Evolutionary conservation across 345 rosid genomes (phyloP).

Genomic region (Triadica sebifera): DNA sequence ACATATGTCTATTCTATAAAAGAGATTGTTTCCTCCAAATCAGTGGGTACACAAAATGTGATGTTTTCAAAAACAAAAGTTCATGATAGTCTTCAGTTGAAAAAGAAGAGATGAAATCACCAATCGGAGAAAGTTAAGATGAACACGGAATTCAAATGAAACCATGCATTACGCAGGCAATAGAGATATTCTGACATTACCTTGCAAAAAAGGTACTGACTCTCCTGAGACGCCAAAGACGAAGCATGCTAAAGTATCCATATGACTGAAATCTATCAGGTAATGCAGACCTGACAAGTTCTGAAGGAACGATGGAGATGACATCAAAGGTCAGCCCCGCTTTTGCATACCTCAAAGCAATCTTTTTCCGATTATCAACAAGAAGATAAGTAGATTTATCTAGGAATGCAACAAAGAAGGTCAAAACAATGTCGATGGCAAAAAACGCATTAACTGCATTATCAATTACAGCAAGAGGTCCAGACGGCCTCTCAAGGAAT

Average conservation of each 20-base stretch:
- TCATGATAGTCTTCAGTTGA: background rate
- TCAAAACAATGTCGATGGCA: slow-evolving; percentile 63
- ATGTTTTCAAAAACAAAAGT: background rate
- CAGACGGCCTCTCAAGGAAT: slow-evolving; percentile 45
- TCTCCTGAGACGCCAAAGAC: slow-evolving; percentile 92
- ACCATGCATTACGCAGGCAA: too few relatives aligned
- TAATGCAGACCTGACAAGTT: slow-evolving; percentile 37
- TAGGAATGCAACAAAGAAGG: slow-evolving; percentile 76
- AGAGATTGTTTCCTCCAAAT: background rate
- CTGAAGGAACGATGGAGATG: slow-evolving; percentile 74
- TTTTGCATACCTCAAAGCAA: slow-evolving; percentile 57
- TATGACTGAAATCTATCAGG: slow-evolving; percentile 50
- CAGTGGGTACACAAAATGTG: background rate
- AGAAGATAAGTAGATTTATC: slow-evolving; percentile 69
- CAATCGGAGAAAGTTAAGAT: background rate
- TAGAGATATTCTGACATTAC: slow-evolving; percentile 19
- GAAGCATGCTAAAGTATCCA: slow-evolving; percentile 73
- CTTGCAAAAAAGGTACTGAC: slow-evolving; percentile 62
- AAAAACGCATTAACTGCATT: slow-evolving; percentile 66
- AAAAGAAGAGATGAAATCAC: too few relatives aligned
- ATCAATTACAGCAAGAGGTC: slow-evolving; percentile 47
- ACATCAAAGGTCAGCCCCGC: slow-evolving; percentile 65
- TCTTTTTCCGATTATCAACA: slow-evolving; percentile 48
- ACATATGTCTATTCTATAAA: background rate
- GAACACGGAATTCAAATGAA: background rate